Conservation (phyloP, 176 grass and related monocot species). For the Typha latifolia region DNA sequence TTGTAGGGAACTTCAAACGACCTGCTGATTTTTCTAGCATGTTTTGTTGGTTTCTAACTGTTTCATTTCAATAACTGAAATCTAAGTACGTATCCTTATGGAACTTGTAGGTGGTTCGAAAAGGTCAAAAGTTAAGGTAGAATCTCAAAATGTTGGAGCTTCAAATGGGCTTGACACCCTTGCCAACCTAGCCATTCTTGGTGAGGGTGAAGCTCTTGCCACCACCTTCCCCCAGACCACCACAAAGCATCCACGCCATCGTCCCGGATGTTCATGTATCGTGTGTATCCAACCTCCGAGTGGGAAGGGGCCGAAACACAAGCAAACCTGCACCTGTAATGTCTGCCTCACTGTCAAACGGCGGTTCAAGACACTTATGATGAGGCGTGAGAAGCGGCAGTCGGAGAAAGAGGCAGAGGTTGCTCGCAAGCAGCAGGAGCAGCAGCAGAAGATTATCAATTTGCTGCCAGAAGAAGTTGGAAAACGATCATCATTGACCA, state of each 20-base stretch:
- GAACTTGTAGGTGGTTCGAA: slow-evolving; percentile 42
- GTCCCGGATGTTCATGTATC: slow-evolving; percentile 90
- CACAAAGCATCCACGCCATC: slow-evolving; percentile 82
- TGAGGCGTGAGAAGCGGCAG: slow-evolving; percentile 65
- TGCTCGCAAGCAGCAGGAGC: slow-evolving; percentile 11
- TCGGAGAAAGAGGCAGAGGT: slow-evolving; percentile 13
- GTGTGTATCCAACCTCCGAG: slow-evolving; percentile 99
- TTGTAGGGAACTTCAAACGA: too few species aligned
- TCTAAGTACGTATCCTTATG: not conserved
- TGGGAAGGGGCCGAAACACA: slow-evolving; percentile 98
- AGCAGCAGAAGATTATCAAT: slow-evolving; percentile 20
- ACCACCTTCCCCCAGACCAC: slow-evolving; percentile 31
- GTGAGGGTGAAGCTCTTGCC: slow-evolving; percentile 57
- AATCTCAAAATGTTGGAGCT: slow-evolving; percentile 47
- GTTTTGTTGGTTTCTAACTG: too few species aligned
- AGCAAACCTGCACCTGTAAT: slow-evolving; percentile 82
- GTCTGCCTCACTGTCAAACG: slow-evolving; percentile 92
- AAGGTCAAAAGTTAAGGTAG: slow-evolving; percentile 46
- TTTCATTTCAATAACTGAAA: too few species aligned
- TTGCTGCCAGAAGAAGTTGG: slow-evolving; percentile 7
- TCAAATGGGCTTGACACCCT: slow-evolving; percentile 79
- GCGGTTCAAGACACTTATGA: slow-evolving; percentile 89
- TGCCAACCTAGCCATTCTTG: slow-evolving; percentile 90
- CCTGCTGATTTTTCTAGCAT: too few species aligned
- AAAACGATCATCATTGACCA: not conserved